Conservation (phyloP, 2,329 filamentous ascomycete genomes). For the Ophiostoma pallidulum region DNA sequence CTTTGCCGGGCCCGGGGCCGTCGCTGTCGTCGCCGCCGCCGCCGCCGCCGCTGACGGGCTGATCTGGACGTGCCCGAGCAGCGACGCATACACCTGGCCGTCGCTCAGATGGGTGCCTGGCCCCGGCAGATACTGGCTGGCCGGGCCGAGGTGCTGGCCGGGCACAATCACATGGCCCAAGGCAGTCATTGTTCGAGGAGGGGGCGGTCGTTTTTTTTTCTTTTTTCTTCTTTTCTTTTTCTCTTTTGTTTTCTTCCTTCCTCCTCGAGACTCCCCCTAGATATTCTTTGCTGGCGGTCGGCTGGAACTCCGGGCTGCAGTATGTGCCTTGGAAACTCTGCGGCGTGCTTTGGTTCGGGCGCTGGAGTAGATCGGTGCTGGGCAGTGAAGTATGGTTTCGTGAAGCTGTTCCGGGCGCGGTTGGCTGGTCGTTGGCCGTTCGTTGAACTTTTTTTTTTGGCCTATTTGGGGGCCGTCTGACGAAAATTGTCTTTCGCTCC, state of each 20-base stretch:
- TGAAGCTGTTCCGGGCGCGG: too few species aligned
- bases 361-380: too few species aligned
- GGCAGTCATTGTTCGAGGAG: conserved; percentile 1
- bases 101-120: conserved; percentile 77
- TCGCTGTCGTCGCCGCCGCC: neutral
- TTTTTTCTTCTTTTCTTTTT: neutral
- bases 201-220: neutral
- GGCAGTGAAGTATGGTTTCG: too few species aligned
- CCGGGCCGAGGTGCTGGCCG: conserved; percentile 67
- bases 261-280: neutral
- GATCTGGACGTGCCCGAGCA: conserved; percentile 62
- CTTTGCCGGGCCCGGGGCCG: conserved; percentile 37
- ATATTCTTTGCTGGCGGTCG: neutral
- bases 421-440: too few species aligned
- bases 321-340: too few species aligned
- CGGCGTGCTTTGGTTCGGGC: too few species aligned
- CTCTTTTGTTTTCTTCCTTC: neutral
- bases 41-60: conserved; percentile 32
- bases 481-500: too few species aligned
- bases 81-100: conserved; percentile 67
- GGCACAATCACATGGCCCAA: conserved; percentile 53
- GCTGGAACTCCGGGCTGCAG: too few species aligned
- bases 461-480: too few species aligned
- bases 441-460: too few species aligned
- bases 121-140: conserved; percentile 59